Conservation (phyloP, 169 alveolate genomes). For the Plasmodium falciparum region DNA sequence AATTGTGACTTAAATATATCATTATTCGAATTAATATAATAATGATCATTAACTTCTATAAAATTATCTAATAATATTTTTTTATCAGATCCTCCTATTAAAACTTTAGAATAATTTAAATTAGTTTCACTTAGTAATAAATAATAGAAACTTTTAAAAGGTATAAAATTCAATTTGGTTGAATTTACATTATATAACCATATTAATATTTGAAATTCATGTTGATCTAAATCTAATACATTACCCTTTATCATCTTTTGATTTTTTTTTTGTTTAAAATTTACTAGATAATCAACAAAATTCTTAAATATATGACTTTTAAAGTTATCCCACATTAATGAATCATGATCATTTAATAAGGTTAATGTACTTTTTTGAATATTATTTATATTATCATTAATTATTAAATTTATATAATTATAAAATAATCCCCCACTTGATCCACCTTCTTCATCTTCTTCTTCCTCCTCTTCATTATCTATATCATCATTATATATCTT, state of each 20-base stretch:
- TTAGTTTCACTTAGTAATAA: constrained; percentile 61
- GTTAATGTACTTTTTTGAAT: constrained; percentile 74
- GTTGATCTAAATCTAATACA: constrained; percentile 67
- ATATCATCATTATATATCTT: constrained; percentile 41
- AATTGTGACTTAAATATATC: constrained; percentile 56
- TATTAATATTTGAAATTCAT: constrained; percentile 76
- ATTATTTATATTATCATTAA: constrained; percentile 72
- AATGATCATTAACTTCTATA: constrained; percentile 74
- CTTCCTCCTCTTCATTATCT: constrained; percentile 26
- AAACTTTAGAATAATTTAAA: constrained; percentile 63
- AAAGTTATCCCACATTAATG: constrained; percentile 74
- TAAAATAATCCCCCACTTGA: constrained; percentile 12
- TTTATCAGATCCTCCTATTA: constrained; percentile 50
- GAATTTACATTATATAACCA: constrained; percentile 72
- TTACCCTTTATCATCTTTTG: constrained; percentile 49
- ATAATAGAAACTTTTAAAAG: constrained; percentile 69
- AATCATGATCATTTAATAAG: constrained; percentile 74
- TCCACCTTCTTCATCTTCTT: constrained; percentile 13
- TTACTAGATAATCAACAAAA: constrained; percentile 63
- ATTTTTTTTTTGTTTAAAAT: constrained; percentile 55
- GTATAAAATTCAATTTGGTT: constrained; percentile 45
- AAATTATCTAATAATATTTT: constrained; percentile 18
- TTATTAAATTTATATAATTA: constrained; percentile 68
- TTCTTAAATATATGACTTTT: constrained; percentile 66
- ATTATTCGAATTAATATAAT: constrained; percentile 60